phyloP scores from a whole-genome alignment of 176 grass and related monocot species.

The Cenchrus americanus region DNA sequence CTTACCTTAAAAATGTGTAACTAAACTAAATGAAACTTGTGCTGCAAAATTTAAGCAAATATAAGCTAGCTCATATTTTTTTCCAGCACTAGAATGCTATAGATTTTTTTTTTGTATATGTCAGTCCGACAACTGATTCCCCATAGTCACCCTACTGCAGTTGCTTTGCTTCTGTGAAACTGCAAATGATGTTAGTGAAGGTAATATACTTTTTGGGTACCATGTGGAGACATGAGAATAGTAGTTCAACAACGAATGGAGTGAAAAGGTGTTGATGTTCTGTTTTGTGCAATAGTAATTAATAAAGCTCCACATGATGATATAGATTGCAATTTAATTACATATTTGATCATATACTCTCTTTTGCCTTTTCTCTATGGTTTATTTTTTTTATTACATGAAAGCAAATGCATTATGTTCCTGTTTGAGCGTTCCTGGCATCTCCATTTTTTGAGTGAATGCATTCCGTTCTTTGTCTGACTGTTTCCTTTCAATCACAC shows the following conservation, averaged over 20 bases:
- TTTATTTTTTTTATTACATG: neutral
- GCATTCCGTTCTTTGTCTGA: neutral
- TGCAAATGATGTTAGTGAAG: neutral
- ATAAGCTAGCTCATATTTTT: neutral
- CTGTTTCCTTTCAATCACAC: constrained; percentile 17
- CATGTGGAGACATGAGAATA: neutral
- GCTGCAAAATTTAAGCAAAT: neutral
- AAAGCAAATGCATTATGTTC: neutral
- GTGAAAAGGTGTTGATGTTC: neutral
- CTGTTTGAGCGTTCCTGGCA: neutral
- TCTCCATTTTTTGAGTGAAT: neutral
- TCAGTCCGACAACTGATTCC: neutral
- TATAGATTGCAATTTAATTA: neutral
- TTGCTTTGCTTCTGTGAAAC: neutral
- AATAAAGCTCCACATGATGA: neutral
- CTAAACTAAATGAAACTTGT: constrained; percentile 19
- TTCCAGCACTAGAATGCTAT: constrained; percentile 1
- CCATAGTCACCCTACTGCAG: neutral
- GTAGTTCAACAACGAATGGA: neutral
- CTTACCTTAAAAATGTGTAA: neutral
- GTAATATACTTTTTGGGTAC: neutral
- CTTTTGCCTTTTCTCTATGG: neutral
- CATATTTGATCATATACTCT: constrained; percentile 12
- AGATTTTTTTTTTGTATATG: constrained; percentile 10
- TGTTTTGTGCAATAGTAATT: neutral